Conservation (phyloP, 306 rosid species). For the cucumber (Cucumis sativus) region DNA sequence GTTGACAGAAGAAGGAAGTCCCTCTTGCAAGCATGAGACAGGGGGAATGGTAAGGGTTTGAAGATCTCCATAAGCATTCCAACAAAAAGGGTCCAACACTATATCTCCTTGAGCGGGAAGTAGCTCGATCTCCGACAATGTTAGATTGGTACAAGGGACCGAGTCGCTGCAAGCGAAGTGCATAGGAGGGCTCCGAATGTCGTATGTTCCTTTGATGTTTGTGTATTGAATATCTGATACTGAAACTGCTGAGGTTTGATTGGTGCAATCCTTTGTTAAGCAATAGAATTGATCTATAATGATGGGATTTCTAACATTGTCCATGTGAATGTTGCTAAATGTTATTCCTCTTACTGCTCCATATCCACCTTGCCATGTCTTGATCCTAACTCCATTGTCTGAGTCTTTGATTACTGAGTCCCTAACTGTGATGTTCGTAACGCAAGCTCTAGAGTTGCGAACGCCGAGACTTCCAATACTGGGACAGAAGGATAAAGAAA, state of each 20-base stretch:
- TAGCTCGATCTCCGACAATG: conserved; percentile 25
- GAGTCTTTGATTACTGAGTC: conserved; percentile 31
- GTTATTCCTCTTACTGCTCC: conserved; percentile 30
- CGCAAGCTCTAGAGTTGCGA: conserved; percentile 34
- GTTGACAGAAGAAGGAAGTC: conserved; percentile 15
- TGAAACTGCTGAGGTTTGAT: conserved; percentile 42
- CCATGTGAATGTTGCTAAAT: conserved; percentile 25
- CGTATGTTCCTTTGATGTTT: conserved; percentile 47
- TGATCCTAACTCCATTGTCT: conserved; percentile 40
- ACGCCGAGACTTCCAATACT: conserved; percentile 39
- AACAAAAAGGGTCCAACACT: conserved; percentile 27
- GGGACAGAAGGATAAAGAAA: background rate
- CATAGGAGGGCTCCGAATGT: conserved; percentile 32
- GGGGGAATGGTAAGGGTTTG: conserved; percentile 28
- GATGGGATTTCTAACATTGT: conserved; percentile 36
- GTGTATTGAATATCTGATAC: conserved; percentile 27
- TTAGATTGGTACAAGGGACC: conserved; percentile 41
- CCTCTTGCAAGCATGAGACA: conserved; percentile 28
- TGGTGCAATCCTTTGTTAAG: conserved; percentile 27
- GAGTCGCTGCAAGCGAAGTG: conserved; percentile 44
- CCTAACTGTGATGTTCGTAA: conserved; percentile 27
- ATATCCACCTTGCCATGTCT: conserved; percentile 53
- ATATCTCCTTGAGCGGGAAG: conserved; percentile 21
- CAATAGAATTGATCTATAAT: conserved; percentile 56
- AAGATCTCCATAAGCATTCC: conserved; percentile 44